Evolutionary conservation across 495 filamentous ascomycete species (phyloP).

Genomic region (Annulohypoxylon stygium): DNA sequence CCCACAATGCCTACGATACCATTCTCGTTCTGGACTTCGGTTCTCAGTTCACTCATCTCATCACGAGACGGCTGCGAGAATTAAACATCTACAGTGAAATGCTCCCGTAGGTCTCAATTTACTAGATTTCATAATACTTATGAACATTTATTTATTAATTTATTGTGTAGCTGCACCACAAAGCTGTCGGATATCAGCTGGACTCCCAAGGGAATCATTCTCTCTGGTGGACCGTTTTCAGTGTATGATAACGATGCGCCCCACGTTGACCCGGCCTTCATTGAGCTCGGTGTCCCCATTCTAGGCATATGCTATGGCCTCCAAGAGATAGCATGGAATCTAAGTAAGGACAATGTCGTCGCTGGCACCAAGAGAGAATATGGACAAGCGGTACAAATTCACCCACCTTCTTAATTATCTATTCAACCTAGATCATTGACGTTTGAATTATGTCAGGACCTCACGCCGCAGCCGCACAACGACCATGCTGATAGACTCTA

Average conservation of each 20-base stretch:
- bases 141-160: neutral
- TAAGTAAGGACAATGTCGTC: slow-evolving; percentile 75
- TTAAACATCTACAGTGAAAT: slow-evolving; percentile 92
- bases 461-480: slow-evolving; percentile 60
- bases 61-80: slow-evolving; percentile 79
- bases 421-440: slow-evolving; percentile 7
- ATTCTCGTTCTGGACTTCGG: slow-evolving; percentile 77
- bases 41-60: slow-evolving; percentile 78
- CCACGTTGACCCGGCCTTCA: slow-evolving; percentile 78
- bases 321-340: slow-evolving; percentile 85
- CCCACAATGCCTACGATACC: slow-evolving; percentile 73
- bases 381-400: slow-evolving; percentile 67
- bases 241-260: slow-evolving; percentile 76
- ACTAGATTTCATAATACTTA: neutral
- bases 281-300: slow-evolving; percentile 81
- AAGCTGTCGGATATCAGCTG: slow-evolving; percentile 82
- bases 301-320: slow-evolving; percentile 83
- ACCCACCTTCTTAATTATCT: neutral
- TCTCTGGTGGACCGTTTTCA: slow-evolving; percentile 74
- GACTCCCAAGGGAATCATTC: slow-evolving; percentile 81
- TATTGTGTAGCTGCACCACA: slow-evolving; percentile 71
- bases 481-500: slow-evolving; percentile 80
- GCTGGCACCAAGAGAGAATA: slow-evolving; percentile 80
- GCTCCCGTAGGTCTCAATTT: slow-evolving; percentile 67
- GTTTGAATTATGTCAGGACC: slow-evolving; percentile 59